Base-by-base conservation (phyloP, 805 yeast species). In the Pichia californica region DNA sequence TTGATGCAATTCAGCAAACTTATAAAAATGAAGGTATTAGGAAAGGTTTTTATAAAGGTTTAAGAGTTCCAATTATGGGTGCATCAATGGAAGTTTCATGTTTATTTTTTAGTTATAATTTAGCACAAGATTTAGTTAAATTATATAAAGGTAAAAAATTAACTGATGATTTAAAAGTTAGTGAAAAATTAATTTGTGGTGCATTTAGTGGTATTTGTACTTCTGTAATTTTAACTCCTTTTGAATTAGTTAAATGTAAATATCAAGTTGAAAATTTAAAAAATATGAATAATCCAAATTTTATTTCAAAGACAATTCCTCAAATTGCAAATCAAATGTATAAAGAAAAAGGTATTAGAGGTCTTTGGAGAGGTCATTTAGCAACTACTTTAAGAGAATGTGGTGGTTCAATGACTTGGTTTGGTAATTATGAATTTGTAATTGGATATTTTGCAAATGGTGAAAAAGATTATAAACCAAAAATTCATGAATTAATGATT, bases 401-500 rank as follows among this genome's bases (percentile, higher is more conserved):
- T 31, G 82, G 88, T 25, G 97, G 97, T 7, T 85, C 96, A 2
- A 86, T 95, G 4, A 81, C 91, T 2, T 89, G 97, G 97, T 89
- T 89, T 66, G 91, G 95, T 0, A 77, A 93, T 15, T 88, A 88
- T 60, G 96, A 88, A 58, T 64, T 71, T 36, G 64, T 74, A 7
- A 59, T 67, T 18, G 53, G 54, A 1, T 50, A 55, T n/a, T 65
- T 76, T 49, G 43, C 58, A 32, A 34, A 53, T 26, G 41, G 45
- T 40, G 54, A 45, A 36, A 47, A 42, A 41, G 58, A 48, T 49
- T 51, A 57, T 53, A 41, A 62, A 55, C 36, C 55, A 54, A 43
- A 59, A 57, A 70, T 76, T 4, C 56, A 73, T 50, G 86, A 84
- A 52, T 61, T 81, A 18, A 65, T 89, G 51, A 46, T 72, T 1